These are phyloP conservation scores for Nowakowskiella sp. DNA, from an alignment of 192 early-diverging fungal genomes.

Conservation along the genomic window DNA sequence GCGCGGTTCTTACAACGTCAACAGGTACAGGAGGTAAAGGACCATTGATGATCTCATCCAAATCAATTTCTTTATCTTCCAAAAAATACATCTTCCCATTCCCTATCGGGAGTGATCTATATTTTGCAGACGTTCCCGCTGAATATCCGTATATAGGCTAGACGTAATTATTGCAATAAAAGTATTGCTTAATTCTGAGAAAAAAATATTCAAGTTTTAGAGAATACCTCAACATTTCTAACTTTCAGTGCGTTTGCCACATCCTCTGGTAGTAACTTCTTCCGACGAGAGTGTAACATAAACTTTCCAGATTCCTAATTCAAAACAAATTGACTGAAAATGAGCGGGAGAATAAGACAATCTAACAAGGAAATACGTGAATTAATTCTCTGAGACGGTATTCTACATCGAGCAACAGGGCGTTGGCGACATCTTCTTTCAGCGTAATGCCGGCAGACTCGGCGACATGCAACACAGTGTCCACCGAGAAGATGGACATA, in stretches of 20 bases:
- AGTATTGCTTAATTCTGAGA: background rate
- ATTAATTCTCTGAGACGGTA: slow-evolving; percentile 92
- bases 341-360: background rate
- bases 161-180: background rate
- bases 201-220: background rate
- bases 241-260: slow-evolving; percentile 86
- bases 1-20: slow-evolving; percentile 81
- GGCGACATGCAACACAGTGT: slow-evolving; percentile 40
- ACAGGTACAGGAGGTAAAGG: slow-evolving; percentile 86
- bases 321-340: slow-evolving; percentile 1
- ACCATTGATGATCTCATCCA: slow-evolving; percentile 77
- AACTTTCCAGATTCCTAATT: slow-evolving; percentile 91
- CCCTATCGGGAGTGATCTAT: slow-evolving; percentile 48
- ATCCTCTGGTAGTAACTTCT: slow-evolving; percentile 72
- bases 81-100: slow-evolving; percentile 72
- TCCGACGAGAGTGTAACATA: slow-evolving; percentile 89
- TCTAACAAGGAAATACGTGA: slow-evolving; percentile 32
- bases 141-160: slow-evolving; percentile 89
- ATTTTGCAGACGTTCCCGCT: slow-evolving; percentile 55
- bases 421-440: slow-evolving; percentile 77
- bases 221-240: slow-evolving; percentile 75
- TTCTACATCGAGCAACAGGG: slow-evolving; percentile 86
- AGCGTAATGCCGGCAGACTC: slow-evolving; percentile 79
- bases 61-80: slow-evolving; percentile 89
- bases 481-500: background rate